phyloP scores from a whole-genome alignment of 345 rosid species.

The Salix arbutifolia region DNA sequence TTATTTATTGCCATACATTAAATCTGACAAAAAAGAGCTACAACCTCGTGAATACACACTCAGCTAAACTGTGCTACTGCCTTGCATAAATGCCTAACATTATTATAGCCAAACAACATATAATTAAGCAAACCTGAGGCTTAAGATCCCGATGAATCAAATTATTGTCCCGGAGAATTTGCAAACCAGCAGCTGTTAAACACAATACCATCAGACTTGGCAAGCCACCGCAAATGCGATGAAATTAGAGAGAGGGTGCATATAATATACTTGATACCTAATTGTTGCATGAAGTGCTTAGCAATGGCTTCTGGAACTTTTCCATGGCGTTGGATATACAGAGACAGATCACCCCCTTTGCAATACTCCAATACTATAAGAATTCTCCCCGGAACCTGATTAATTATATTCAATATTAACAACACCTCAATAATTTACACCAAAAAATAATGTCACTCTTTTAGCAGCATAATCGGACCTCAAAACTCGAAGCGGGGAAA shows the following conservation, averaged over 20 bases:
- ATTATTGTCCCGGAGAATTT: constrained; percentile 84
- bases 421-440: background rate
- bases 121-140: constrained; percentile 71
- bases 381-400: constrained; percentile 78
- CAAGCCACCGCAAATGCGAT: background rate
- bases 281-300: constrained; percentile 88
- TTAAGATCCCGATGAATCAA: constrained; percentile 93
- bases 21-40: background rate
- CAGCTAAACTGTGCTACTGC: background rate
- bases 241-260: background rate
- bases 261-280: constrained; percentile 43
- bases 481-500: background rate
- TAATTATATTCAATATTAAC: background rate
- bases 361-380: constrained; percentile 86
- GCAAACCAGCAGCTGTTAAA: constrained; percentile 72
- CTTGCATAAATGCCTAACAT: background rate
- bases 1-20: background rate
- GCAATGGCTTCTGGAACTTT: constrained; percentile 75
- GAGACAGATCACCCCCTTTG: constrained; percentile 86
- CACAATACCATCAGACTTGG: background rate
- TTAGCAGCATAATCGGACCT: background rate
- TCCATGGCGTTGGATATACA: constrained; percentile 71
- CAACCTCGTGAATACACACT: background rate
- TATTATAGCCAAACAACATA: background rate
- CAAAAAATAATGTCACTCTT: background rate